Evolutionary conservation across 306 rosid genomes (phyloP).

Genomic region (Abrus precatorius): DNA sequence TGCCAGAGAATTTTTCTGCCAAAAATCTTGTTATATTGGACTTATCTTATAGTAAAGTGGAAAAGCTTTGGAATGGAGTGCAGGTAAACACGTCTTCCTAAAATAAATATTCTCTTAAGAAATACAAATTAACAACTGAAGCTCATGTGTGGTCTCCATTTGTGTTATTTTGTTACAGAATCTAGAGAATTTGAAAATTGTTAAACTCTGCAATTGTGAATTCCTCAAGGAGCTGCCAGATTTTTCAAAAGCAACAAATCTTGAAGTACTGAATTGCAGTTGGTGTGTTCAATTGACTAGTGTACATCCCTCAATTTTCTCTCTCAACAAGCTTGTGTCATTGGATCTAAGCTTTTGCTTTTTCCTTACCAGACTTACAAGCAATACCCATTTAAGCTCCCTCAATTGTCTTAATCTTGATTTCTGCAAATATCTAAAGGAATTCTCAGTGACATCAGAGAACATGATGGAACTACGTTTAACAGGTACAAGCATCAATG

Average conservation of each 20-base stretch:
- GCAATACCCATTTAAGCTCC: neutral
- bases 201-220: neutral
- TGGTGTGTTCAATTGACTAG: neutral
- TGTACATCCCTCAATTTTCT: neutral
- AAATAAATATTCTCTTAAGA: neutral
- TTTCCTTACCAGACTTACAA: neutral
- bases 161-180: neutral
- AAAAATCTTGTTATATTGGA: neutral
- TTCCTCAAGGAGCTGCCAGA: neutral
- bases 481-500: too few species aligned
- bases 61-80: slow-evolving; percentile 37
- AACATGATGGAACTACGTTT: too few species aligned
- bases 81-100: neutral
- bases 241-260: slow-evolving; percentile 6
- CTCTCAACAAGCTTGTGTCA: neutral
- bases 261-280: neutral
- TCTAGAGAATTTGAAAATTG: neutral
- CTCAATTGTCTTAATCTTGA: neutral
- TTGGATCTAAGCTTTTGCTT: neutral
- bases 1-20: slow-evolving; percentile 23
- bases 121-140: too few species aligned
- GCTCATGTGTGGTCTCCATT: neutral
- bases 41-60: neutral
- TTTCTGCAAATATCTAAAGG: too few species aligned
- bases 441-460: too few species aligned